Base-by-base conservation (phyloP, 2,329 filamentous ascomycete species). In the Pseudogymnoascus sp. region DNA sequence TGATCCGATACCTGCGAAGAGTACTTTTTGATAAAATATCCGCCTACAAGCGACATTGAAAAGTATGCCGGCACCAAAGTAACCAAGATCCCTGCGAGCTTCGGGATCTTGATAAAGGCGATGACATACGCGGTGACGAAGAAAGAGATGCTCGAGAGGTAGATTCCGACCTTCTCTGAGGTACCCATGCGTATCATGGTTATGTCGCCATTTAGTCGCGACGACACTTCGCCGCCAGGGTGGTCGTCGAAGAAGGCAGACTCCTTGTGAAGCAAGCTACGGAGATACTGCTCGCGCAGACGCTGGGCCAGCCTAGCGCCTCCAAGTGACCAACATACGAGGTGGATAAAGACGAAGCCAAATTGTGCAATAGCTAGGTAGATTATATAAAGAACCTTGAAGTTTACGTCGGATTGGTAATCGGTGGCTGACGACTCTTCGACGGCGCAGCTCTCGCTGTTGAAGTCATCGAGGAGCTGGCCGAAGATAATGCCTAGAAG, bases 301-400 rank as follows among this genome's bases (percentile, higher is more conserved):
- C 81, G 73, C 61, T 79, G 79, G 9, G 78, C 78, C 9, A 85
- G 72, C 4, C 81, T 76, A 63, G 79, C 79, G n/a, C 82, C 81
- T 59, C 74, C 72, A 61, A 84, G 70, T 63, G 74, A 82, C 81
- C 81, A 85, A 65, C 80, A 85, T 7, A 81, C 75, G 32, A 85
- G 77, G 68, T 89, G 82, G 60, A 78, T 73, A 70, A 88, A 90
- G 64, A 89, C 86, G 62, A 82, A 74, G 37, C 78, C 76, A 65
- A 89, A 85, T 63, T 82, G 80, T 25, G 79, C 85, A 62, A 87
- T 81, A 20, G 82, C 82, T 38, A 89, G 78, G 68, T 86, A 87
- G 12, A 87, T 79, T 18, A 89, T 75, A 57, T 80, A 66, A 69
- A 88, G 70, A 39, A 90, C 81, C 67, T 84, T 86, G 58, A 74